Evolutionary conservation across 2,329 filamentous ascomycete species (phyloP), one percentile per base, ranked within the genome.

Genomic region (Neonectria hederae): DNA sequence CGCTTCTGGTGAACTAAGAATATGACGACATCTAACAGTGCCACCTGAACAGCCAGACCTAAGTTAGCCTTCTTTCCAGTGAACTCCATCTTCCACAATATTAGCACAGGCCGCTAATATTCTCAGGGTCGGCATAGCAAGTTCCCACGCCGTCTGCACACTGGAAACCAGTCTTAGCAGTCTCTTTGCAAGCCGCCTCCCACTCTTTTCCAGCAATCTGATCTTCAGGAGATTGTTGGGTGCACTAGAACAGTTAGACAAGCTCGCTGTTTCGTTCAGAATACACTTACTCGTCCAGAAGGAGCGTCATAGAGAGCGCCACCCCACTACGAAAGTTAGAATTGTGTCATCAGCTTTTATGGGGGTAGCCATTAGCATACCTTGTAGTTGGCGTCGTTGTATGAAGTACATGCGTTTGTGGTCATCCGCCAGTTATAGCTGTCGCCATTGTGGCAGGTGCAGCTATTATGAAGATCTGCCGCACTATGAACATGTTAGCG

Each of bases 341-440:
- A 65, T 19, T 32, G 1, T 10, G n/a, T n/a, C 14, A 1, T 7
- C n/a, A 8, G 13, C 6, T 26, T 1, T 2, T 3, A 4, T 11
- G 6, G 11, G 14, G 4, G 19, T 1, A 8, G 5, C 24, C 1
- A 13, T 14, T 5, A 19, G 35, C 46, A 24, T 51, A 68, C 69
- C 66, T 72, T 48, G 28, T 66, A 65, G 10, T 3, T 53, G 9
- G 58, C 40, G 2, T 69, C 57, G 4, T 67, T 67, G 54, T 72
- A 72, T 4, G 59, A 52, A 0, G 54, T 42, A 58, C 69, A 72
- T 4, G 69, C 69, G 30, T 62, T 59, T 14, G 42, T 66, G 2
- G 69, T 72, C 5, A 72, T 55, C 6, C 69, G 69, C 54, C 49
- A 70, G 52, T 70, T 72, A 22, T 69, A 69, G 26, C 59, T 67